Evolutionary conservation across 2,329 filamentous ascomycete species (phyloP).

Genomic region (Epicoccum nigrum): DNA sequence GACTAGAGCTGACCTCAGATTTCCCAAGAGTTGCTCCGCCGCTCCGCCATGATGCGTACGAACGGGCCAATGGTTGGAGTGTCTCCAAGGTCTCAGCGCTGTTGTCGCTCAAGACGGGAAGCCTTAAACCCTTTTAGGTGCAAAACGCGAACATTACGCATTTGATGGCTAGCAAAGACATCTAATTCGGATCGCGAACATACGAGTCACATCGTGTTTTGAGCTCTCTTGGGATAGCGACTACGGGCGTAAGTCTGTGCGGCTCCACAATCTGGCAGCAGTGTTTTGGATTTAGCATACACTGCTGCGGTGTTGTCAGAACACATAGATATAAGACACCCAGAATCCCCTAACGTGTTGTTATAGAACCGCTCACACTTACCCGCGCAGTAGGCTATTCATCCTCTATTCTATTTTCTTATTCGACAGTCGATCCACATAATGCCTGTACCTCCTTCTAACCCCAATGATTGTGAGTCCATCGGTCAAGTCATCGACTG

Average conservation of each 20-base stretch:
- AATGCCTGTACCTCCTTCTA: conserved; percentile 31
- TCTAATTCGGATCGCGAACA: conserved; percentile 2
- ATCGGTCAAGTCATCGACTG: conserved; percentile 18
- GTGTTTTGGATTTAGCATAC: neutral
- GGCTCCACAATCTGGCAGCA: conserved; percentile 7
- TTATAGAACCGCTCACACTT: too few species aligned
- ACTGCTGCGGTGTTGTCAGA: conserved; percentile 5
- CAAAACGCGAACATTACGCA: conserved; percentile 16
- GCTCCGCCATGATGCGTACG: conserved; percentile 15
- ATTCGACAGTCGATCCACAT: neutral
- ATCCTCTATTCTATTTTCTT: too few species aligned
- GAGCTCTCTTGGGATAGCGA: conserved; percentile 7
- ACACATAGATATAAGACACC: conserved; percentile 24
- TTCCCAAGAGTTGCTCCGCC: conserved; percentile 14
- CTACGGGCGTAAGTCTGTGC: conserved; percentile 3
- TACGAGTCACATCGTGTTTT: conserved; percentile 8
- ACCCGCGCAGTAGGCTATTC: too few species aligned
- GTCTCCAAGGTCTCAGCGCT: neutral
- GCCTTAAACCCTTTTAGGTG: conserved; percentile 7
- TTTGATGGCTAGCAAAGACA: neutral
- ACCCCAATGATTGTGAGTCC: conserved; percentile 23
- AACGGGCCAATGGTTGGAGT: conserved; percentile 12
- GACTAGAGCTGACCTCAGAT: conserved; percentile 3
- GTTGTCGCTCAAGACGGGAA: neutral
- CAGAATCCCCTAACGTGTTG: neutral